phyloP scores from a whole-genome alignment of 176 grass and related monocot genomes.

The Carex parvula region DNA sequence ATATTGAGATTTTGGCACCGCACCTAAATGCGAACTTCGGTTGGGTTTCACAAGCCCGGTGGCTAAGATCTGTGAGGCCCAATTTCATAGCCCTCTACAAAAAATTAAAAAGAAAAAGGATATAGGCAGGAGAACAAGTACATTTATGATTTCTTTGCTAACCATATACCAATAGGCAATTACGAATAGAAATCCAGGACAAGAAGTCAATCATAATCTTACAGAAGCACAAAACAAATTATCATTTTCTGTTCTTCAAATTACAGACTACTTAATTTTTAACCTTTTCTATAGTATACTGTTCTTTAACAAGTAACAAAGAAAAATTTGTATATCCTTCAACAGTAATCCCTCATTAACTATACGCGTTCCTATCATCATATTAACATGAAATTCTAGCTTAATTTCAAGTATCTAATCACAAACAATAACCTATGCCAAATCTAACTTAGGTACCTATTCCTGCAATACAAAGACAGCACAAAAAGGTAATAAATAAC shows the following conservation, averaged over 20 bases:
- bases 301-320: neutral
- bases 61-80: neutral
- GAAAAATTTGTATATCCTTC: neutral
- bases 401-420: neutral
- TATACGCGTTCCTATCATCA: slow-evolving; percentile 6
- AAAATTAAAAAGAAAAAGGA: neutral
- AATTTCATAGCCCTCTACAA: neutral
- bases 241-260: neutral
- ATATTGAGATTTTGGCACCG: neutral
- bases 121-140: neutral
- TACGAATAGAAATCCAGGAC: neutral
- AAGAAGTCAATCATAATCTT: too few relatives aligned
- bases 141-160: neutral
- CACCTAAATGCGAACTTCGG: too few relatives aligned
- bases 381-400: slow-evolving; percentile 2
- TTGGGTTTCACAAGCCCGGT: neutral
- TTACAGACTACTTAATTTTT: slow-evolving; percentile 1
- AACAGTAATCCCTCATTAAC: neutral
- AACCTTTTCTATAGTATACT: neutral
- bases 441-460: slow-evolving; percentile 11
- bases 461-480: slow-evolving; percentile 20
- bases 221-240: slow-evolving; percentile 2
- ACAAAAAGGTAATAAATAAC: neutral
- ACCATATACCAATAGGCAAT: neutral
- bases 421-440: slow-evolving; percentile 10